A percentile compares a stretch with the other conserved stretches of the same genome.
Evolutionary conservation across 257 asterid species (phyloP).

Genomic region (Cruciata laevipes): DNA sequence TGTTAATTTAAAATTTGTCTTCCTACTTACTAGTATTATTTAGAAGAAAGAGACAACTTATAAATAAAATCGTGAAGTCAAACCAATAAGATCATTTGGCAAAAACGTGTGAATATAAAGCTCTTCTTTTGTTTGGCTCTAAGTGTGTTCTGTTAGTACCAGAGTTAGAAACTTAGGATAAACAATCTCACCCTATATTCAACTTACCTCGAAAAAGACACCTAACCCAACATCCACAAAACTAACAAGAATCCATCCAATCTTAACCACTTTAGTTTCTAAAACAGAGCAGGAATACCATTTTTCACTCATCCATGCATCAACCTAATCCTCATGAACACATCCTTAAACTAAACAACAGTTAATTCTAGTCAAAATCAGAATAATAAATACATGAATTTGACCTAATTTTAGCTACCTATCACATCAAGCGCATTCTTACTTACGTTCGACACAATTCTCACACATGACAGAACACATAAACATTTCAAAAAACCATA

Average conservation of each 20-base stretch:
- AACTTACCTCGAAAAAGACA: conserved; percentile 1
- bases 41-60: too few relatives aligned
- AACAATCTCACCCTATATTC: not conserved
- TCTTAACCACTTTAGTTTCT: conserved; percentile 10
- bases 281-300: not conserved
- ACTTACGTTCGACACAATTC: not conserved
- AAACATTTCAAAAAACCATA: not conserved
- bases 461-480: too few relatives aligned
- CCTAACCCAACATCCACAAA: conserved; percentile 4
- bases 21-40: too few relatives aligned
- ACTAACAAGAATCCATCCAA: not conserved
- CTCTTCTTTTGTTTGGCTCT: too few relatives aligned
- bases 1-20: too few relatives aligned
- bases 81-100: too few relatives aligned
- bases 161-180: too few relatives aligned
- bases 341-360: not conserved
- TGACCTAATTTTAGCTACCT: not conserved
- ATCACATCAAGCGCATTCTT: too few relatives aligned
- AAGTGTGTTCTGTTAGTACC: too few relatives aligned
- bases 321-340: not conserved
- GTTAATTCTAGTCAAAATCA: not conserved
- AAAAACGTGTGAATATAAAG: too few relatives aligned
- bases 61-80: too few relatives aligned
- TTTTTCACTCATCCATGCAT: not conserved
- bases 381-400: not conserved